phyloP scores from a whole-genome alignment of 1,284 basidiomycete species.

The Trametes versicolor region DNA sequence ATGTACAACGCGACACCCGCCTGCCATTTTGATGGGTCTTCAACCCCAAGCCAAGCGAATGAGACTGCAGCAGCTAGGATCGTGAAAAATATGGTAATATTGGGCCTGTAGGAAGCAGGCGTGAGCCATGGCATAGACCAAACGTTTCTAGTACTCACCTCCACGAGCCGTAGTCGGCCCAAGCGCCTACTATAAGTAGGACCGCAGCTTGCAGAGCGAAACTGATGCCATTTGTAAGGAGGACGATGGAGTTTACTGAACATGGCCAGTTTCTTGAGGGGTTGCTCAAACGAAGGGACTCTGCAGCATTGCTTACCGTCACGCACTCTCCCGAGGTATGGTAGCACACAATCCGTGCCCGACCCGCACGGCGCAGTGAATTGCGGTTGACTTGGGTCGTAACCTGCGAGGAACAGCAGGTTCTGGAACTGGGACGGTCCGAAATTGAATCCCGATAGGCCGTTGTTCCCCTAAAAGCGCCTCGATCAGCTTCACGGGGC shows the following conservation, averaged over 20 bases:
- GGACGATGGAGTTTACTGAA: conserved; percentile 79
- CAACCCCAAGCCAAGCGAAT: conserved; percentile 81
- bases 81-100: conserved; percentile 83
- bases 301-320: conserved; percentile 57
- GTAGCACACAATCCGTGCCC: conserved; percentile 67
- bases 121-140: background rate
- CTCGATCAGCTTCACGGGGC: conserved; percentile 12
- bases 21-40: conserved; percentile 73
- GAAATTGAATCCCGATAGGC: conserved; percentile 79
- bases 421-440: conserved; percentile 84
- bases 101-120: conserved; percentile 56
- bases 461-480: conserved; percentile 67
- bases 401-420: conserved; percentile 74
- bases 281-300: too few relatives aligned
- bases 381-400: conserved; percentile 67
- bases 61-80: conserved; percentile 73
- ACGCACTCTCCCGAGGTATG: conserved; percentile 69
- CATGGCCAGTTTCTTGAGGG: background rate
- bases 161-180: conserved; percentile 84
- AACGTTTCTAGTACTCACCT: conserved; percentile 50
- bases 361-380: conserved; percentile 61
- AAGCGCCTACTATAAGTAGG: conserved; percentile 72
- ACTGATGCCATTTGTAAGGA: conserved; percentile 79
- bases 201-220: conserved; percentile 78
- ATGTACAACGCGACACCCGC: conserved; percentile 78